phyloP scores from a whole-genome alignment of 2,329 filamentous ascomycete genomes.

The Claviceps africana region DNA sequence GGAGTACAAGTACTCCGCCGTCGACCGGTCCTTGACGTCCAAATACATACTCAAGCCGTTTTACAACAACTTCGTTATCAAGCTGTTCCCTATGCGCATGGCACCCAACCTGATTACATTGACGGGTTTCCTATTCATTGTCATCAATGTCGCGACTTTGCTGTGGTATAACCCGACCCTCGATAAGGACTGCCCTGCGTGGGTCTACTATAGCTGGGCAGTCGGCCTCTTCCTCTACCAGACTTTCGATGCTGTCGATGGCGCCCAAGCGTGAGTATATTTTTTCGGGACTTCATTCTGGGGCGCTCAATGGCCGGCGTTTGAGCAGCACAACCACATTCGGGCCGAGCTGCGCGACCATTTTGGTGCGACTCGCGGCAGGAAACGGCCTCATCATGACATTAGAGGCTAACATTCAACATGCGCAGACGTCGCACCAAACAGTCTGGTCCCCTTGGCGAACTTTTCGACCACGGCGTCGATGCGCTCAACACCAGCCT shows the following conservation, averaged over 20 bases:
- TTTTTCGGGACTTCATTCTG: background rate
- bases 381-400: background rate
- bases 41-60: slow-evolving; percentile 95
- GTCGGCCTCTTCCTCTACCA: slow-evolving; percentile 88
- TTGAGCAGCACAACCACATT: background rate
- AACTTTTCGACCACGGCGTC: slow-evolving; percentile 95
- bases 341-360: background rate
- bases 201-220: slow-evolving; percentile 92
- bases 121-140: slow-evolving; percentile 77
- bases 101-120: slow-evolving; percentile 80
- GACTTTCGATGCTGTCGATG: slow-evolving; percentile 96
- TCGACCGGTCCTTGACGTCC: slow-evolving; percentile 81
- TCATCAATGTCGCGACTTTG: slow-evolving; percentile 78
- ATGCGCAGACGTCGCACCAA: slow-evolving; percentile 63
- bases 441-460: slow-evolving; percentile 85
- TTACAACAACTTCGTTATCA: slow-evolving; percentile 88
- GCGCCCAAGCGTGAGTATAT: slow-evolving; percentile 68
- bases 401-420: background rate
- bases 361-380: background rate
- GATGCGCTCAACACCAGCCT: slow-evolving; percentile 94
- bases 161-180: slow-evolving; percentile 93
- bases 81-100: slow-evolving; percentile 91
- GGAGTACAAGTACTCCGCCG: slow-evolving; percentile 87
- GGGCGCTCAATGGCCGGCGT: background rate
- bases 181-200: slow-evolving; percentile 81